These are phyloP conservation scores for Dimargaris verticillata DNA, from an alignment of 192 early-diverging fungal genomes.

Conservation along the genomic window DNA sequence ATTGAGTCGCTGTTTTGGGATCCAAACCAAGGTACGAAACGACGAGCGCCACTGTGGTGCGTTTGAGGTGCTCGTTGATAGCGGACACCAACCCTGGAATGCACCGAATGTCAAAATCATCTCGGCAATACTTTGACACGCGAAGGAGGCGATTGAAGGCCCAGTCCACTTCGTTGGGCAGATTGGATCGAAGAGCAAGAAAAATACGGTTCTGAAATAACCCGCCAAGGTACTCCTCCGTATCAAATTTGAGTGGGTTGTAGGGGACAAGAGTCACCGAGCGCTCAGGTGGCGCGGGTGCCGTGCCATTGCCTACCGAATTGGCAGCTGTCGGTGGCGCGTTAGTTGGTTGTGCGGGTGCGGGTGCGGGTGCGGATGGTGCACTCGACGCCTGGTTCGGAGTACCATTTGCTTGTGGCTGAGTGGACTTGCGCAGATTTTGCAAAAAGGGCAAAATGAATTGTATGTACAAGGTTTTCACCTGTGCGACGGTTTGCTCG, in stretches of 20 bases:
- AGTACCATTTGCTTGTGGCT: background rate
- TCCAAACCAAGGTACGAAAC: background rate
- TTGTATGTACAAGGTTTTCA: background rate
- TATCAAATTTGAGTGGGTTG: background rate
- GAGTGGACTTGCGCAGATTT: background rate
- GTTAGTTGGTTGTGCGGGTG: background rate
- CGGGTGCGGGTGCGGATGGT: background rate
- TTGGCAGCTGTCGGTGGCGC: background rate
- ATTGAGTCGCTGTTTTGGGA: background rate
- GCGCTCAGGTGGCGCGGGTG: background rate
- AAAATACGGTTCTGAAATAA: constrained; percentile 3
- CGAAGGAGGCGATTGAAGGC: constrained; percentile 8
- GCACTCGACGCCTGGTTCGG: background rate
- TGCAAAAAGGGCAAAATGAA: background rate
- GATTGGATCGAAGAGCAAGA: constrained; percentile 4
- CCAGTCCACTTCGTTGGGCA: constrained; percentile 10
- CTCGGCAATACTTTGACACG: constrained; percentile 1
- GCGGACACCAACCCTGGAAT: background rate
- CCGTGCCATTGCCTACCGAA: background rate
- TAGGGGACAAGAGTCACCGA: background rate
- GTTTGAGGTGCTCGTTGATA: background rate
- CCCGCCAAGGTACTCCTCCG: constrained; percentile 7
- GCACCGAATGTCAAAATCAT: constrained; percentile 7
- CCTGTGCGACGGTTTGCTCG: background rate
- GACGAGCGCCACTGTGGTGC: background rate